Percentiles rank a stretch among this genome's conserved stretches.
phyloP scores from a whole-genome alignment of 2,329 filamentous ascomycete genomes.

The Pseudocercospora ulei region DNA sequence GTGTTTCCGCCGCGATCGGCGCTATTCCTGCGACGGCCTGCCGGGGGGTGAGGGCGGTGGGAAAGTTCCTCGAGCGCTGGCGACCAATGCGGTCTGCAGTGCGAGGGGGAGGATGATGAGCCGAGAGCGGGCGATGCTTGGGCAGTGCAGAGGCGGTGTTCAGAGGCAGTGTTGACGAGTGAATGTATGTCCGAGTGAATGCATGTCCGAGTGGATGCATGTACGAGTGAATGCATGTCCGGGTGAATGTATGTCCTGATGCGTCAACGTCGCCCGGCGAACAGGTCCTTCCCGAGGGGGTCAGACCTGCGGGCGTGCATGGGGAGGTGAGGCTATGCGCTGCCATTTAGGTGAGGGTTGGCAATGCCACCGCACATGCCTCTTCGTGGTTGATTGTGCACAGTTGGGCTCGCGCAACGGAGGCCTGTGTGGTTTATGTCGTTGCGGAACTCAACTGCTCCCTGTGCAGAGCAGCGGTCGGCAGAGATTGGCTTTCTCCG shows the following conservation, averaged over 20 bases:
- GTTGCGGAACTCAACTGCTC: conserved; percentile 1
- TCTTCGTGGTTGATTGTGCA: conserved; percentile 1
- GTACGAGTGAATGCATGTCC: too few species aligned
- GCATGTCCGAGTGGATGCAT: too few species aligned
- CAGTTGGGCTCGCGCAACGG: conserved; percentile 3
- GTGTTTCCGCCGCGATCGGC: conserved; percentile 8
- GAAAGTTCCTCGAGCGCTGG: not conserved
- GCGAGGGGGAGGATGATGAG: conserved; percentile 5
- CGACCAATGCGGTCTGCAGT: conserved; percentile 1
- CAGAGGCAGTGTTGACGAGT: too few species aligned
- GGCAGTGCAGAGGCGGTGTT: not conserved
- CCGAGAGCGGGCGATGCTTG: not conserved
- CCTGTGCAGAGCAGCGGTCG: conserved; percentile 3
- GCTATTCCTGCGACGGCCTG: conserved; percentile 6
- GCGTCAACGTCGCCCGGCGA: not conserved
- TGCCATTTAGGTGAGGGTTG: not conserved
- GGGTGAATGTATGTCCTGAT: conserved; percentile 4
- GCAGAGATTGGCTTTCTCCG: conserved; percentile 1
- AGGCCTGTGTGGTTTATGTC: not conserved
- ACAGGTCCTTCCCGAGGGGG: not conserved
- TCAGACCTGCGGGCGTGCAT: not conserved
- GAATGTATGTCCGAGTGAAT: too few species aligned
- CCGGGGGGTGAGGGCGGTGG: conserved; percentile 1
- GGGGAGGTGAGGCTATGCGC: not conserved
- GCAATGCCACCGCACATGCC: not conserved